These are phyloP conservation scores for Elymus sibiricus DNA, from an alignment of 176 grass and related monocot species.

Conservation along the genomic window DNA sequence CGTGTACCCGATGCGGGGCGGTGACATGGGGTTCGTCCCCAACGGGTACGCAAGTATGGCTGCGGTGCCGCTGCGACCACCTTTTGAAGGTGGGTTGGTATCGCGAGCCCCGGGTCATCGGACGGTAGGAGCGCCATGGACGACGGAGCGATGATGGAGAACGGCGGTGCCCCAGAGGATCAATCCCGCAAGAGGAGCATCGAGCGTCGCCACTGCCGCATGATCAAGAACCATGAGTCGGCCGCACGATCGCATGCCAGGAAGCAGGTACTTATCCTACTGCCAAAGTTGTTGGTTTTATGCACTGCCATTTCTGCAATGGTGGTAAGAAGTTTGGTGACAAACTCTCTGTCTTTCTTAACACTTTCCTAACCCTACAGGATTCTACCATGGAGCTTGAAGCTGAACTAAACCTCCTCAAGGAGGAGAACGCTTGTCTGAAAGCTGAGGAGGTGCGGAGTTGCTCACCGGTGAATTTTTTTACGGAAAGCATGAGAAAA, in stretches of 20 bases:
- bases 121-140: conserved; percentile 42
- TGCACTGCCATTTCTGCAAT: neutral
- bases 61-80: conserved; percentile 24
- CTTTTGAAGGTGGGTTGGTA: conserved; percentile 2
- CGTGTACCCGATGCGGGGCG: conserved; percentile 37
- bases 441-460: conserved; percentile 65
- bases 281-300: neutral
- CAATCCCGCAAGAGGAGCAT: conserved; percentile 54
- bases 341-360: too few species aligned
- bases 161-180: conserved; percentile 27
- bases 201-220: conserved; percentile 74
- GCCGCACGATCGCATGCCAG: conserved; percentile 70
- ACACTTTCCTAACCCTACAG: conserved; percentile 25
- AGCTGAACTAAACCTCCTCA: conserved; percentile 73
- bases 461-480: neutral
- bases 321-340: neutral
- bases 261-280: conserved; percentile 52
- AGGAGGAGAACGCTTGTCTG: conserved; percentile 76
- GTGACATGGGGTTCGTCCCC: conserved; percentile 43
- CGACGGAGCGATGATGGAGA: conserved; percentile 5
- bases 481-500: neutral
- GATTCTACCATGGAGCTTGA: conserved; percentile 91
- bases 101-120: conserved; percentile 47
- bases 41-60: conserved; percentile 33
- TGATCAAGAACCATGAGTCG: conserved; percentile 93